Conservation (phyloP, 129 eudicot species). For the Flaveria robusta region DNA sequence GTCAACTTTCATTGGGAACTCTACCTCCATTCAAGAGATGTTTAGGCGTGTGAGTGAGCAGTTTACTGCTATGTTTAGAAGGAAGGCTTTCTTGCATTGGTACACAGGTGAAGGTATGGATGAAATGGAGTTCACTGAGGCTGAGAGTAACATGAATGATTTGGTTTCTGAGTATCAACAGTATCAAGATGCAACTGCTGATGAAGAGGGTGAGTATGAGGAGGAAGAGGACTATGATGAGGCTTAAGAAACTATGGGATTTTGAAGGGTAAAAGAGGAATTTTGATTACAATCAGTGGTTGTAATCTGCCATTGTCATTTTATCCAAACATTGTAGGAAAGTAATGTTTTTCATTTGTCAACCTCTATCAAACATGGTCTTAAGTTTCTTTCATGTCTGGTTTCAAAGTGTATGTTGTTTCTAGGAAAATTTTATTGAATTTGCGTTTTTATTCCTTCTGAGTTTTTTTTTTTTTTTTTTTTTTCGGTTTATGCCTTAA, state of each 20-base stretch:
- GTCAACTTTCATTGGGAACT: slow-evolving; percentile 61
- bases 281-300: slow-evolving; percentile 37
- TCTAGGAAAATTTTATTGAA: not conserved
- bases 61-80: slow-evolving; percentile 69
- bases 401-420: not conserved
- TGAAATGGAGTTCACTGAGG: slow-evolving; percentile 73
- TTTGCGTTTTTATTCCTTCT: not conserved
- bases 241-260: not conserved
- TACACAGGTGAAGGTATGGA: slow-evolving; percentile 74
- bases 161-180: slow-evolving; percentile 66
- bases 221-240: slow-evolving; percentile 54
- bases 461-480: too few relatives aligned
- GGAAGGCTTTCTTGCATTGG: slow-evolving; percentile 78
- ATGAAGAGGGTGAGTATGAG: slow-evolving; percentile 56
- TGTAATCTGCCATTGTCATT: slow-evolving; percentile 40
- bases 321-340: slow-evolving; percentile 21
- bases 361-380: not conserved
- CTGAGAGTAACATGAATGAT: slow-evolving; percentile 70
- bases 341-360: not conserved
- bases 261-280: not conserved
- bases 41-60: slow-evolving; percentile 72
- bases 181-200: slow-evolving; percentile 74
- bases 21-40: slow-evolving; percentile 74
- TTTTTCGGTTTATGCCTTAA: too few relatives aligned
- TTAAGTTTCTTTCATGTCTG: not conserved